These are phyloP conservation scores for Adiantum capillusveneris DNA, from an alignment of 75 land plant genomes.

Conservation along the genomic window DNA sequence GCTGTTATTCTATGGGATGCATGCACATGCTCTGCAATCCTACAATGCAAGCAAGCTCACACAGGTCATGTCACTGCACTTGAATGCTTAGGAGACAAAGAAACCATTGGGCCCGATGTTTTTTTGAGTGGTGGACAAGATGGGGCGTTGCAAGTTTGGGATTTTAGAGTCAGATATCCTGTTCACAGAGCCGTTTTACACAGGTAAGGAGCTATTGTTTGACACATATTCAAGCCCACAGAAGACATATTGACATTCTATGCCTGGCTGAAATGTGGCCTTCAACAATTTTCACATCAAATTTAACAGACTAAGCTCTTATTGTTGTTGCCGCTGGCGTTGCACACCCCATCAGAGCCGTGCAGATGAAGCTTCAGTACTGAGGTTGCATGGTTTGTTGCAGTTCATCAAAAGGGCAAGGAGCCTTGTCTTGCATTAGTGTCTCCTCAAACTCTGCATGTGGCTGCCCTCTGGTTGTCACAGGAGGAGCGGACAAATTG, in stretches of 20 bases:
- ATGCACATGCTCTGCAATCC: conserved; percentile 8
- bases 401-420: conserved; percentile 20
- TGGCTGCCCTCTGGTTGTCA: conserved; percentile 22
- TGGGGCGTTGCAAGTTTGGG: conserved; percentile 36
- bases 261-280: too few relatives aligned
- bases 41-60: conserved; percentile 22
- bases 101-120: conserved; percentile 5
- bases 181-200: conserved; percentile 13
- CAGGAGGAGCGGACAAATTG: conserved; percentile 31
- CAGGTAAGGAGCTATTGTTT: too few relatives aligned
- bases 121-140: conserved; percentile 35
- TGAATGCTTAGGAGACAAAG: conserved; percentile 5
- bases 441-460: conserved; percentile 11
- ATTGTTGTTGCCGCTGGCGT: too few relatives aligned
- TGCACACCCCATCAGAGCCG: too few relatives aligned
- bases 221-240: too few relatives aligned
- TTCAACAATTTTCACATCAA: too few relatives aligned
- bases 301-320: too few relatives aligned
- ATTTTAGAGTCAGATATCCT: conserved; percentile 14
- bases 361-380: too few relatives aligned
- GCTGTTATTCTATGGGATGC: conserved; percentile 28
- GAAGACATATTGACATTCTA: too few relatives aligned
- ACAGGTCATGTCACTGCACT: conserved; percentile 33
- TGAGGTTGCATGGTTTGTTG: not conserved
- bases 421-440: conserved; percentile 20